Evolutionary conservation across 1,284 basidiomycete species (phyloP), one percentile per base, ranked within the genome.

Genomic region (Ustilago cynodontis): DNA sequence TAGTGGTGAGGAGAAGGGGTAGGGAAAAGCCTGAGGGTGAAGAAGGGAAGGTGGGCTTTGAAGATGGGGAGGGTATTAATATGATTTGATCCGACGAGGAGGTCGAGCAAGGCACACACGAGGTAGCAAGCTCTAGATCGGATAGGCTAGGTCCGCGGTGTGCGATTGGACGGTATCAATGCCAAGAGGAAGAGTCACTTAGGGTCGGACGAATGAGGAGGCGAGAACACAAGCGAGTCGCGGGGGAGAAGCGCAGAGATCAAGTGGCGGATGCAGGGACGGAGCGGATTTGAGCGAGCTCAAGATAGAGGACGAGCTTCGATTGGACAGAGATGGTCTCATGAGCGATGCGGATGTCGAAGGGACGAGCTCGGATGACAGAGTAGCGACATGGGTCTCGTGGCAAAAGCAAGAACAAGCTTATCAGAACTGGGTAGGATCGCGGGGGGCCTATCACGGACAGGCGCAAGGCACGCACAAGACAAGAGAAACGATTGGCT

Each of bases 311-410:
- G 16, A 41, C 33, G 24, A 35, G 57, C 28, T 64, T 24, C 57
- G 61, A 65, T 70, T 70, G 62, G 68, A 51, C 49, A 56, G 58
- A 70, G 68, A 70, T 70, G 68, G 62, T 57, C 61, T 70, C 57
- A 64, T 70, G 50, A 28, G 56, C 20, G 22, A 20, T 24, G 51
- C 43, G 26, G 45, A 66, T 66, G 59, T 24, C 59, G 60, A 45
- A 18, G 31, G 22, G 33, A 11, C 31, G 20, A 35, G 53, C 14
- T 57, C 39, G 51, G 22, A 0, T 54, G 52, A 54, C 29, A 43
- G 51, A 55, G 26, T 22, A 43, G 24, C 47, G 47, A 62, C 52
- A 55, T 55, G 57, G 58, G 58, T 60, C 58, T 56, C 58, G 58
- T 66, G 56, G 65, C 59, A 54, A 43, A 24, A 24, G n/a, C 41